Conservation (phyloP, 768 basidiomycete genomes). For the Punctularia strigosozonata region DNA sequence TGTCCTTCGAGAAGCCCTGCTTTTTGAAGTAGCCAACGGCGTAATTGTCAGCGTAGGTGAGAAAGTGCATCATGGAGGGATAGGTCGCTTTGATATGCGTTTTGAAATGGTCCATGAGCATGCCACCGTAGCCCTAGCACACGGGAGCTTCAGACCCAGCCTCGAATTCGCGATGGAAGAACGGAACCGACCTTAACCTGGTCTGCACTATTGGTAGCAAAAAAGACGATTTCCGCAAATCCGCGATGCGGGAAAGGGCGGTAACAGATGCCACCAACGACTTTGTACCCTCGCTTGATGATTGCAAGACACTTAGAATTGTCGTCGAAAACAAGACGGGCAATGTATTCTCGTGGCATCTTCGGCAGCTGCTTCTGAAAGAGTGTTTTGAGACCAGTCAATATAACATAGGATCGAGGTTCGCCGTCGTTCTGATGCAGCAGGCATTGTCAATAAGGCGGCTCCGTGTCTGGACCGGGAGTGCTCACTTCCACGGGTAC, state of each 20-base stretch:
- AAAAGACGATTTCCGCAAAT: slow-evolving; percentile 98
- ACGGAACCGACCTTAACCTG: slow-evolving; percentile 76
- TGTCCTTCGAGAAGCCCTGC: slow-evolving; percentile 97
- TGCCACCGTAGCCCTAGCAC: slow-evolving; percentile 85
- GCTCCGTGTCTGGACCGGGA: no score
- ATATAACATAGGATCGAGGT: slow-evolving; percentile 68
- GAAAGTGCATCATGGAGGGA: slow-evolving; percentile 84
- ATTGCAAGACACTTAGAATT: slow-evolving; percentile 93
- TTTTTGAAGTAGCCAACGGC: slow-evolving; percentile 99
- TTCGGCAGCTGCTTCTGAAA: slow-evolving; percentile 97
- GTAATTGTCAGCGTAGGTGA: slow-evolving; percentile 98
- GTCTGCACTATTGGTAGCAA: slow-evolving; percentile 91
- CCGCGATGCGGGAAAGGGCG: slow-evolving; percentile 89
- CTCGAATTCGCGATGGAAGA: not conserved
- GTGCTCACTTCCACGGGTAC: slow-evolving; percentile 76
- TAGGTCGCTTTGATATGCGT: slow-evolving; percentile 77
- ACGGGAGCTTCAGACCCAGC: not conserved
- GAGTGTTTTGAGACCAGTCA: slow-evolving; percentile 92
- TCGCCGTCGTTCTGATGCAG: slow-evolving; percentile 70
- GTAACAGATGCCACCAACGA: slow-evolving; percentile 96
- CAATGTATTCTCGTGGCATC: slow-evolving; percentile 98
- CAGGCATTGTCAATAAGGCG: no score
- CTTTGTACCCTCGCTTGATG: slow-evolving; percentile 88
- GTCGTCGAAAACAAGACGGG: slow-evolving; percentile 83
- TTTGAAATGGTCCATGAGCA: slow-evolving; percentile 98